Base-by-base conservation (phyloP, 352 stramenopile genomes). In the Pythium utonaiense region DNA sequence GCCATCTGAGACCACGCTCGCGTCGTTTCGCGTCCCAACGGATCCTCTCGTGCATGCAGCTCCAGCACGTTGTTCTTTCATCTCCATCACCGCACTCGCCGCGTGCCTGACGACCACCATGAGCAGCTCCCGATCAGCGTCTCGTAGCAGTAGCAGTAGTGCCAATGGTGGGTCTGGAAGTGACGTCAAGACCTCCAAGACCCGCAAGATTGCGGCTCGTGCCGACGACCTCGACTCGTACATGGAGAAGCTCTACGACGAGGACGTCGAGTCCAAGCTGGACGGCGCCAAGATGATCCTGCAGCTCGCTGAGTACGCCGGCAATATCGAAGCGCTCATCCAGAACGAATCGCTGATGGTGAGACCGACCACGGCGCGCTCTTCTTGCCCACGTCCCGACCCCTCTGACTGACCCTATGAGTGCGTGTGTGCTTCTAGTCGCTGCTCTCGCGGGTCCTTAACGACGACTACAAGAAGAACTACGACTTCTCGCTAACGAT, bases 321-420 rank as follows among this genome's bases (percentile, higher is more conserved):
- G 77, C 24, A 96, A 97, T 62, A 90, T 98, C 27, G 91, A 98
- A 53, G 69, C 84, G 34, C 78, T 98, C 24, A 88, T 98, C 34
- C 85, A 98, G 68, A 96, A 98, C 62, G 85, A 98, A 33, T 81
- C 95, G 40, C 80, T 98, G 19, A 98, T 98, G 88, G 92, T 91
- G 33, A 22, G 28, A 41, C 5, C 3, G n/a, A n/a, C n/a, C n/a
- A n/a, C n/a, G n/a, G n/a, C n/a, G n/a, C n/a, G n/a, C n/a, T n/a
- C n/a, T n/a, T n/a, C n/a, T n/a, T n/a, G n/a, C n/a, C n/a, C n/a
- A n/a, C n/a, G n/a, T n/a, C n/a, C n/a, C n/a, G n/a, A 19, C 13
- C 14, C n/a, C 33, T 2, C 40, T 34, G 19, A 34, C 17, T 60
- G 19, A 33, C 5, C 28, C 41, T 28, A 27, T 16, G 6, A 17